Base-by-base conservation (phyloP, 2,329 filamentous ascomycete species). In the Phialophora chinensis region DNA sequence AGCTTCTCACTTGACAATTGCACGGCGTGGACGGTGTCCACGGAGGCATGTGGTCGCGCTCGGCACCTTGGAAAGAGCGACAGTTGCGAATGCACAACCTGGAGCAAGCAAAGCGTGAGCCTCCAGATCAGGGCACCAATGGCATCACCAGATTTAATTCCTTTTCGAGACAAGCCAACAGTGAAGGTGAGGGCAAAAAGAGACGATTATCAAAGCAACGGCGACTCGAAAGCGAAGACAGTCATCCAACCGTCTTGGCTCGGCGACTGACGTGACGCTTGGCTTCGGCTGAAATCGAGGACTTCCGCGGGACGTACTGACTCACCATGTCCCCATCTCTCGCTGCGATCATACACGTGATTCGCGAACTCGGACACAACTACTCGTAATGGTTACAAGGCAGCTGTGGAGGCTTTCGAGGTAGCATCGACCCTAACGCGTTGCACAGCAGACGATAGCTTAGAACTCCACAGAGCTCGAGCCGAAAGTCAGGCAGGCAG, bases 221-320 rank as follows among this genome's bases (percentile, higher is more conserved):
- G 20, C 20, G 47, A 25, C 23, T 25, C 23, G 52, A 25, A 54
- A 6, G 25, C 3, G 5, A 10, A 54, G 27, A 3, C 20, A 54
- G 52, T 42, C 35, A 42, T 17, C 12, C 11, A 33, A 27, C 23
- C 33, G 44, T 23, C 58, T 50, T 61, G 47, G 49, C 49, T 50
- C 27, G 44, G 47, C 29, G 58, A 58, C 7, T 44, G 55, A 58
- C 55, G 55, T n/a, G 27, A 38, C n/a, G 6, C 50, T 61, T 25
- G 59, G 59, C 33, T 2, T 29, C 59, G 44, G 58, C 20, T 25
- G 47, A 42, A 11, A 23, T 58, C 11, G 23, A 38, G 4, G 20
- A 53, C 23, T 29, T 61, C 59, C 59, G 59, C 31, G 59, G 59
- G 49, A 23, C 2, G 2, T 31, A n/a, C 47, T 54, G 49, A 61